Percentiles rank a stretch among this genome's conserved stretches.
Conservation (phyloP, 345 rosid genomes). For the Aquilaria sinensis region DNA sequence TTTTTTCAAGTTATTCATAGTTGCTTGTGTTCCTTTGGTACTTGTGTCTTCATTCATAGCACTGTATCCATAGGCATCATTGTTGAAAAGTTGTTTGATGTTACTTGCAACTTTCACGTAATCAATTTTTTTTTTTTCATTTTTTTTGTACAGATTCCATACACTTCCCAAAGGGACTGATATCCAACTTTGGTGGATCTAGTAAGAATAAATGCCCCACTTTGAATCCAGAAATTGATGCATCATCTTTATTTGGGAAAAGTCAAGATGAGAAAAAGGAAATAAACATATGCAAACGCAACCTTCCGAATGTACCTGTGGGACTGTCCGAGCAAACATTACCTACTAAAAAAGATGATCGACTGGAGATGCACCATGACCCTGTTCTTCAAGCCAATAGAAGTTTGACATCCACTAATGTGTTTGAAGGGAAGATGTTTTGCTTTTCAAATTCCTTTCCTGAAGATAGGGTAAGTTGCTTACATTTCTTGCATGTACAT, state of each 20-base stretch:
- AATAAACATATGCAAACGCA: conserved; percentile 16
- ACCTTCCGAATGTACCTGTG: conserved; percentile 21
- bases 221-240: conserved; percentile 23
- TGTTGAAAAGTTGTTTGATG: conserved; percentile 5
- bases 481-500: conserved; percentile 9
- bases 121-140: conserved; percentile 14
- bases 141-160: conserved; percentile 37
- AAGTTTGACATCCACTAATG: conserved; percentile 30
- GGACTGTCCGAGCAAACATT: conserved; percentile 26
- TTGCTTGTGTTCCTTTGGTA: background rate
- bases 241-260: conserved; percentile 29
- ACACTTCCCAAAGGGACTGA: conserved; percentile 40
- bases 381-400: conserved; percentile 22
- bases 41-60: conserved; percentile 2
- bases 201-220: conserved; percentile 31
- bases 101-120: conserved; percentile 1
- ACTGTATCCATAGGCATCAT: conserved; percentile 10
- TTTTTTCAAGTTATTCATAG: conserved; percentile 1
- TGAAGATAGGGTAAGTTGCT: conserved; percentile 71
- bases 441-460: conserved; percentile 74
- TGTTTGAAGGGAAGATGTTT: conserved; percentile 72
- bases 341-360: conserved; percentile 24
- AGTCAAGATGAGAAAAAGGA: conserved; percentile 29
- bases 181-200: conserved; percentile 21
- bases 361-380: conserved; percentile 29